phyloP scores from a whole-genome alignment of 768 basidiomycete species.

The Podaxis pistillaris region DNA sequence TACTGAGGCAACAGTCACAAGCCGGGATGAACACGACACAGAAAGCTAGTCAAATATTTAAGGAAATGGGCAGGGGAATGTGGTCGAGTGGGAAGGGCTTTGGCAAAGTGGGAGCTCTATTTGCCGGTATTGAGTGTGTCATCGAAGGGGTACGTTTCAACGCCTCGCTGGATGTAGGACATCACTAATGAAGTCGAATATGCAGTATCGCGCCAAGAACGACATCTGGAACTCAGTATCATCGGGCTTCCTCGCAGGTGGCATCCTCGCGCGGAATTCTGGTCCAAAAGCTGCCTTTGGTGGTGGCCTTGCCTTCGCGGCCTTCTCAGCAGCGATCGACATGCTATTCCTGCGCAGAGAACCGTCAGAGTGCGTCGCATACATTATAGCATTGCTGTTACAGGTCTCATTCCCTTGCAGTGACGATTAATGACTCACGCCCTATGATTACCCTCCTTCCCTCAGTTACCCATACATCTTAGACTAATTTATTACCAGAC shows the following conservation, averaged over 20 bases:
- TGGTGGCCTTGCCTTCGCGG: conserved; percentile 89
- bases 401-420: conserved; percentile 1
- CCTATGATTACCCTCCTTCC: not conserved
- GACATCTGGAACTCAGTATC: conserved; percentile 90
- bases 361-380: conserved; percentile 54
- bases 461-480: conserved; percentile 2
- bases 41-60: conserved; percentile 83
- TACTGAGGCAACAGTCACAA: conserved; percentile 63
- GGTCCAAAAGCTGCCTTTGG: conserved; percentile 86
- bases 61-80: conserved; percentile 94
- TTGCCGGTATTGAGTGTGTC: conserved; percentile 93
- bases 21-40: conserved; percentile 60
- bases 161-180: not conserved
- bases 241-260: conserved; percentile 87
- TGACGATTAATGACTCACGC: not conserved
- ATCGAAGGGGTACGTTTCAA: conserved; percentile 79
- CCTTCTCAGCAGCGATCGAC: conserved; percentile 91
- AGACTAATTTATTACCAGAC: conserved; percentile 22
- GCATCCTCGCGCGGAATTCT: conserved; percentile 81
- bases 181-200: not conserved
- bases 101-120: conserved; percentile 90
- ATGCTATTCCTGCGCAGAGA: conserved; percentile 72
- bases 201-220: conserved; percentile 92
- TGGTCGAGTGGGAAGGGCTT: conserved; percentile 89
- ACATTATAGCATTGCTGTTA: not conserved